Evolutionary conservation across 1,139 yeast genomes (phyloP), one percentile per base, ranked within the genome.

Genomic region (Neolecta irregularis): DNA sequence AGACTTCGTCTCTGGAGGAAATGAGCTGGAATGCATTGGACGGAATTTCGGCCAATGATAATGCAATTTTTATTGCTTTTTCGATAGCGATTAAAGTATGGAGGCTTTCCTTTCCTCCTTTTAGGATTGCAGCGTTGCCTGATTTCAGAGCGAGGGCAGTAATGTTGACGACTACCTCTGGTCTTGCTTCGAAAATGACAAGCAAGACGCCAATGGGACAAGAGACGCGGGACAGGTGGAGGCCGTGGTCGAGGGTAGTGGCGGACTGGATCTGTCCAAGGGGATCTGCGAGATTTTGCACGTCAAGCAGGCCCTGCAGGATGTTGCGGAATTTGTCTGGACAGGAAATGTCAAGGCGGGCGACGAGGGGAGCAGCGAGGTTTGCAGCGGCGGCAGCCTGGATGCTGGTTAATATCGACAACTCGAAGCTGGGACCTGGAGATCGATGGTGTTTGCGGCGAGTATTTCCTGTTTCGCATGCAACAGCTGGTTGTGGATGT

Each of bases 101-200:
- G 31, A 67, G 60, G 6, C 92, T 76, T 55, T 91, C 99, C 55
- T 83, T 85, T 42, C 99, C 99, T 44, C 99, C 98, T 59, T 91
- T 91, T 51, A 91, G 65, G 39, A 91, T 88, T 37, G 95, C 98
- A 5, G 95, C 79, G 51, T 80, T 79, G 13, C 41, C 44, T 1
- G 95, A 81, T 55, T 91, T 91, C 52, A 91, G 74, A 16, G 96
- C 93, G 51, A 91, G 64, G 0, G 98, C 92, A 8, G 95, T 76
- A 50, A 91, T 88, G 54, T 91, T 91, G 37, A 98, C 98, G 60
- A 91, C 88, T 11, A 91, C 98, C 54, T 91, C 99, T 21, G 99
- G 99, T 49, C 99, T 71, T 26, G 93, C 74, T 58, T 91, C 99
- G 53, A 91, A 91, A 41, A 91, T 91, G 34, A 91, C 85, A 44